Conservation (phyloP, 1,139 yeast species). For the Saccharomyces hybrid region DNA sequence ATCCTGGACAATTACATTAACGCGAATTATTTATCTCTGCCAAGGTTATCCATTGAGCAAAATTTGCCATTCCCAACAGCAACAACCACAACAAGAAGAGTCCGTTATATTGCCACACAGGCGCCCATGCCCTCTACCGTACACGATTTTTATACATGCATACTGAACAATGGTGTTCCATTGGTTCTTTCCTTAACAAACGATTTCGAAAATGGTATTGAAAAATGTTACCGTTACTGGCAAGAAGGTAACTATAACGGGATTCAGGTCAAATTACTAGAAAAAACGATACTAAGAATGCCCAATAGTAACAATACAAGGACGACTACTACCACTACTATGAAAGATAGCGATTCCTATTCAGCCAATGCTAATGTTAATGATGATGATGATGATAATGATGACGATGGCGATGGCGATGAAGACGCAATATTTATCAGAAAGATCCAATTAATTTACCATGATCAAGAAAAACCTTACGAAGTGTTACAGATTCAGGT, state of each 20-base stretch:
- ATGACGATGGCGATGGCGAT: not conserved
- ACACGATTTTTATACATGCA: slow-evolving; percentile 68
- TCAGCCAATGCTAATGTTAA: not conserved
- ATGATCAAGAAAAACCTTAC: slow-evolving; percentile 17
- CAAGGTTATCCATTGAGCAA: slow-evolving; percentile 10
- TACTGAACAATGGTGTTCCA: slow-evolving; percentile 53
- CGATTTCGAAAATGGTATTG: slow-evolving; percentile 45
- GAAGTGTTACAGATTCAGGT: slow-evolving; percentile 60
- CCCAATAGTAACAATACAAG: not conserved
- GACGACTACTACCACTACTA: not conserved
- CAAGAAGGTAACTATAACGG: slow-evolving; percentile 29
- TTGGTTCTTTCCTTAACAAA: slow-evolving; percentile 64
- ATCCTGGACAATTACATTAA: slow-evolving; percentile 44
- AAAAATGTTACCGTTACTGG: slow-evolving; percentile 55
- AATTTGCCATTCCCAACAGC: slow-evolving; percentile 7
- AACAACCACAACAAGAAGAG: slow-evolving; percentile 10
- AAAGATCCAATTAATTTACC: slow-evolving; percentile 34
- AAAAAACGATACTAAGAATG: slow-evolving; percentile 9
- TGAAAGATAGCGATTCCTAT: not conserved
- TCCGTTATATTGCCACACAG: slow-evolving; percentile 71
- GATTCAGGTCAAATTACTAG: slow-evolving; percentile 21
- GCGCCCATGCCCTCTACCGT: slow-evolving; percentile 71
- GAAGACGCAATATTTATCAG: slow-evolving; percentile 29
- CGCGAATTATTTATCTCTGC: slow-evolving; percentile 45
- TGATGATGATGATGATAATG: not conserved